These are phyloP conservation scores for Chionographis japonica DNA, from an alignment of 106 monocot genomes.

Conservation along the genomic window DNA sequence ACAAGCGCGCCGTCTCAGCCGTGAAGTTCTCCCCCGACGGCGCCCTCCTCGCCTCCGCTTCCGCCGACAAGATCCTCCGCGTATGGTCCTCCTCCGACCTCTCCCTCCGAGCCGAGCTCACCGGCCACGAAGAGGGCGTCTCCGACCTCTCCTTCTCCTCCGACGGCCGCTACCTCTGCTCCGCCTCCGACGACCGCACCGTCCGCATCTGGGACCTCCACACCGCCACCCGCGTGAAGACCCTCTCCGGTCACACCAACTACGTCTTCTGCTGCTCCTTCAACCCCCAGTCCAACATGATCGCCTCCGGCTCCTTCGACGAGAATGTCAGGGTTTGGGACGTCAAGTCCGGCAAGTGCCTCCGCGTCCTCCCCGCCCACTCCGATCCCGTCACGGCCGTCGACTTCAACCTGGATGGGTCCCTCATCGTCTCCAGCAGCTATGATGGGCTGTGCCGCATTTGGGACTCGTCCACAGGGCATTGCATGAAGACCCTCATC, in stretches of 20 bases:
- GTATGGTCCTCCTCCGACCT: conserved; percentile 30
- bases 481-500: conserved; percentile 25
- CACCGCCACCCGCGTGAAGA: conserved; percentile 21
- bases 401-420: conserved; percentile 30
- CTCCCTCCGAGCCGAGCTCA: conserved; percentile 33
- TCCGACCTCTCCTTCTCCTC: conserved; percentile 51
- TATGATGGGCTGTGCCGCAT: conserved; percentile 24
- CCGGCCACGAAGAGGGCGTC: conserved; percentile 43
- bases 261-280: conserved; percentile 42
- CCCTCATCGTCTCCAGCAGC: conserved; percentile 24
- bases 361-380: conserved; percentile 51
- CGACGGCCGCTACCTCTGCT: conserved; percentile 45
- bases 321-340: conserved; percentile 64
- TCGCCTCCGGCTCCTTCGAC: conserved; percentile 53
- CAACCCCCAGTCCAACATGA: conserved; percentile 54
- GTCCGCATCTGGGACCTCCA: conserved; percentile 45
- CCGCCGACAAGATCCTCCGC: conserved; percentile 50
- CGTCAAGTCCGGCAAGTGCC: conserved; percentile 42
- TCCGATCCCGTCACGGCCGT: conserved; percentile 51
- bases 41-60: conserved; percentile 41
- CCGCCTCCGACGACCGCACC: conserved; percentile 49
- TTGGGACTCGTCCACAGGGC: conserved; percentile 21
- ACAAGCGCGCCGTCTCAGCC: conserved; percentile 48
- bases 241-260: conserved; percentile 46
- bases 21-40: conserved; percentile 53